Evolutionary conservation across 768 basidiomycete genomes (phyloP).

Genomic region (Naganishia friedmannii): DNA sequence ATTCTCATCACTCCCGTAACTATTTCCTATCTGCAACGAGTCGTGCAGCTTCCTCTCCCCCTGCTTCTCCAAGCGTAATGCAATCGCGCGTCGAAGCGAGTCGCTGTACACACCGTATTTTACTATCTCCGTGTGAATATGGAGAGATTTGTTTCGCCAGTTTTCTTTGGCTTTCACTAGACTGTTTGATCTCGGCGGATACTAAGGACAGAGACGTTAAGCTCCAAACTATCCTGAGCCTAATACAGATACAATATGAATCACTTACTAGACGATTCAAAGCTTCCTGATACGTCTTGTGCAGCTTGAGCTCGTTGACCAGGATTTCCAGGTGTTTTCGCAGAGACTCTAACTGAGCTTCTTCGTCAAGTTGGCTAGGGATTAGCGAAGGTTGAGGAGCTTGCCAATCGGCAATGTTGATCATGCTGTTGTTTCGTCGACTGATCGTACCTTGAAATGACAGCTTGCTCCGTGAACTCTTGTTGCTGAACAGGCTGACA

Average conservation of each 20-base stretch:
- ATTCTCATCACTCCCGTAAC: constrained; percentile 4
- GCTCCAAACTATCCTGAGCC: too few species aligned
- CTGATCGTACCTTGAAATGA: constrained; percentile 36
- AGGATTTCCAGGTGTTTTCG: constrained; percentile 73
- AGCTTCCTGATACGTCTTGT: constrained; percentile 75
- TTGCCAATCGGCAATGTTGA: constrained; percentile 89
- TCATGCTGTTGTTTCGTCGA: constrained; percentile 57
- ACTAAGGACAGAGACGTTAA: constrained; percentile 57
- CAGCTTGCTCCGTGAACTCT: constrained; percentile 72
- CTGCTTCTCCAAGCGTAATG: constrained; percentile 77
- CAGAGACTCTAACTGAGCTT: constrained; percentile 83
- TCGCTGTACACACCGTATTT: constrained; percentile 96
- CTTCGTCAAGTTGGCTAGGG: constrained; percentile 83
- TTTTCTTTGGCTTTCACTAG: constrained; percentile 74
- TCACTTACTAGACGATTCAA: constrained; percentile 55
- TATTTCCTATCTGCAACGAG: background rate
- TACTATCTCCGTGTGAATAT: constrained; percentile 83
- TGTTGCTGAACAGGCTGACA: constrained; percentile 67
- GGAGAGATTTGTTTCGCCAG: constrained; percentile 89
- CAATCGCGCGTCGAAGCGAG: constrained; percentile 77
- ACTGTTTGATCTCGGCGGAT: constrained; percentile 71
- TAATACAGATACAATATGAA: background rate
- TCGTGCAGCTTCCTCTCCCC: constrained; percentile 76
- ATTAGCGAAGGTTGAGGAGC: constrained; percentile 79
- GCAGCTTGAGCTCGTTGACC: constrained; percentile 73